A percentile compares a stretch with the other conserved stretches of the same genome.
Conservation (phyloP, 2,329 filamentous ascomycete genomes). For the Phialophora expanda region DNA sequence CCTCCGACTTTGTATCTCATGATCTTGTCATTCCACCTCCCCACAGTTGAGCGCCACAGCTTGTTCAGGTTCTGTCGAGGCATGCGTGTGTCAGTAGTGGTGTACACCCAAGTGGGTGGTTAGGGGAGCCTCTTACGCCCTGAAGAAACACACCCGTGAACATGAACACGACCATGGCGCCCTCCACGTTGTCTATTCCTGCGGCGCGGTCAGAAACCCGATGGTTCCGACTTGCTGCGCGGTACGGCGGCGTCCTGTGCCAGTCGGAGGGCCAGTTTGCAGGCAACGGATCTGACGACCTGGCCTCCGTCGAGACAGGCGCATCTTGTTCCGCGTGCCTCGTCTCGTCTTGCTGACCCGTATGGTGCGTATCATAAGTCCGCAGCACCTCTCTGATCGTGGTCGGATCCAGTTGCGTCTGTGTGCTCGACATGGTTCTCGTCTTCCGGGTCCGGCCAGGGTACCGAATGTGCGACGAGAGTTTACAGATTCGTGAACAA, state of each 20-base stretch:
- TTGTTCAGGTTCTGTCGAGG: constrained; percentile 45
- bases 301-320: background rate
- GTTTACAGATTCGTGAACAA: no score
- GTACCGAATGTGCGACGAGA: background rate
- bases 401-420: constrained; percentile 17
- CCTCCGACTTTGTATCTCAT: constrained; percentile 62
- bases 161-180: constrained; percentile 57
- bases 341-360: constrained; percentile 17
- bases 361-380: constrained; percentile 28
- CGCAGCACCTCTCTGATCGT: constrained; percentile 23
- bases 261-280: constrained; percentile 55
- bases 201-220: constrained; percentile 51
- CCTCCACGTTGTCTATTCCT: constrained; percentile 53
- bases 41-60: constrained; percentile 58
- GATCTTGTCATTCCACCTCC: constrained; percentile 55
- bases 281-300: background rate
- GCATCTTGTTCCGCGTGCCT: background rate
- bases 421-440: background rate
- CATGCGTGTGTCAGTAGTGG: background rate
- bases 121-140: constrained; percentile 43
- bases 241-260: constrained; percentile 55
- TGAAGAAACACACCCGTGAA: constrained; percentile 55
- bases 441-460: no score
- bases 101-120: no score
- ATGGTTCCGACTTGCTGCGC: constrained; percentile 53